Evolutionary conservation across 495 filamentous ascomycete genomes (phyloP), one percentile per base, ranked within the genome.

Genomic region (Penicillium parvum): DNA sequence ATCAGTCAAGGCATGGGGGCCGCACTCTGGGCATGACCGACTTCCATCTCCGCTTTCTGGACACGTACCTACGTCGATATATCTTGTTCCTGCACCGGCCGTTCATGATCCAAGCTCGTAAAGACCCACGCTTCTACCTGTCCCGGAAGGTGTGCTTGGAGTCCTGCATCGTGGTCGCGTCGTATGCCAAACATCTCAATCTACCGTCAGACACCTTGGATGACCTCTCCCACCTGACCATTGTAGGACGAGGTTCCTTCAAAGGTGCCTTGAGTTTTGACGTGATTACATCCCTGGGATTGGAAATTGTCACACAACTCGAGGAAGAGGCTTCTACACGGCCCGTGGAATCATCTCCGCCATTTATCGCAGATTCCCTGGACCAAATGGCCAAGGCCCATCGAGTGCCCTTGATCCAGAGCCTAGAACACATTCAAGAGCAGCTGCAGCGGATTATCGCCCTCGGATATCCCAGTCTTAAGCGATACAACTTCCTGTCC

Each of bases 101-200:
- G 3, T 78, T 75, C 46, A 57, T 67, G 16, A 50, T 52, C 15
- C 49, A 68, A 47, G 69, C 73, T 11, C 52, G 45, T 4, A 42
- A 49, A 10, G 70, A 76, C 33, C 71, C 68, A 1, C 39, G 65
- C 11, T 76, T 71, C 54, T 68, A 73, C 50, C 73, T 70, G 29
- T 73, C 74, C 9, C 65, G 61, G 23, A 77, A 74, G 43, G 55
- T 67, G 15, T 57, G 62, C 22, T 40, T 77, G 0, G 75, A 77
- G 16, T 52, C 66, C 5, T 64, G 69, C 3, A 50, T 74, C 29
- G 45, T 62, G 6, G 63, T 73, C 19, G 45, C 71, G n/a, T 72
- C 69, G 3, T 52, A 55, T 20, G 45, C 61, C 45, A 47, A 57
- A 3, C n/a, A 4, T 10, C 35, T 19, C 42, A 60, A 15, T 14